phyloP scores from a whole-genome alignment of 2,329 filamentous ascomycete genomes.

The Nemania diffusa region DNA sequence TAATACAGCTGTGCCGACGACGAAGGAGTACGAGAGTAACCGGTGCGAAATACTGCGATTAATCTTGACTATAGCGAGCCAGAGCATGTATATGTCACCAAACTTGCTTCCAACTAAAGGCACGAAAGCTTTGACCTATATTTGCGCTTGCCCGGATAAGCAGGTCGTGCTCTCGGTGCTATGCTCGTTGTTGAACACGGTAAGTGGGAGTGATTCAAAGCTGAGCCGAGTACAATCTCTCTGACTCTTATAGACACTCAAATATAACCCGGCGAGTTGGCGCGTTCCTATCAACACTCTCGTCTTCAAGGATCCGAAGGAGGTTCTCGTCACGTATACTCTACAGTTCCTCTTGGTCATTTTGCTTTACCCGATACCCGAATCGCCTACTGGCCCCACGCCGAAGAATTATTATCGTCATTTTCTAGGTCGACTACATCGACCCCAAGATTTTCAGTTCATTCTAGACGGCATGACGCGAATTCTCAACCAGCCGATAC shows the following conservation, averaged over 20 bases:
- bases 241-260: constrained; percentile 73
- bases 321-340: constrained; percentile 90
- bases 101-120: constrained; percentile 83
- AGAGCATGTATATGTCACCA: constrained; percentile 92
- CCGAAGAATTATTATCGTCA: constrained; percentile 95
- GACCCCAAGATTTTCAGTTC: constrained; percentile 97
- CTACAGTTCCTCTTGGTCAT: constrained; percentile 89
- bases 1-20: constrained; percentile 87
- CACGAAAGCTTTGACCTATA: constrained; percentile 85
- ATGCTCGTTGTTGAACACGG: constrained; percentile 94
- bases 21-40: constrained; percentile 92
- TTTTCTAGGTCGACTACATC: constrained; percentile 88
- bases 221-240: neutral
- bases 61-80: constrained; percentile 85
- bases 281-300: constrained; percentile 93
- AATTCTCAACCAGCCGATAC: constrained; percentile 90
- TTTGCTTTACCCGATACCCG: constrained; percentile 87
- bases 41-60: constrained; percentile 89
- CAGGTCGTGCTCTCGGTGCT: constrained; percentile 89
- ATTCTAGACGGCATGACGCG: constrained; percentile 93
- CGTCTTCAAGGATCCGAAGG: constrained; percentile 89
- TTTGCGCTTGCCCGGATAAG: constrained; percentile 88
- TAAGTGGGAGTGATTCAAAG: constrained; percentile 56
- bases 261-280: constrained; percentile 96
- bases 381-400: constrained; percentile 70